phyloP scores from a whole-genome alignment of 2,329 filamentous ascomycete genomes.

The Dryadomyces quercus-mongolicae region DNA sequence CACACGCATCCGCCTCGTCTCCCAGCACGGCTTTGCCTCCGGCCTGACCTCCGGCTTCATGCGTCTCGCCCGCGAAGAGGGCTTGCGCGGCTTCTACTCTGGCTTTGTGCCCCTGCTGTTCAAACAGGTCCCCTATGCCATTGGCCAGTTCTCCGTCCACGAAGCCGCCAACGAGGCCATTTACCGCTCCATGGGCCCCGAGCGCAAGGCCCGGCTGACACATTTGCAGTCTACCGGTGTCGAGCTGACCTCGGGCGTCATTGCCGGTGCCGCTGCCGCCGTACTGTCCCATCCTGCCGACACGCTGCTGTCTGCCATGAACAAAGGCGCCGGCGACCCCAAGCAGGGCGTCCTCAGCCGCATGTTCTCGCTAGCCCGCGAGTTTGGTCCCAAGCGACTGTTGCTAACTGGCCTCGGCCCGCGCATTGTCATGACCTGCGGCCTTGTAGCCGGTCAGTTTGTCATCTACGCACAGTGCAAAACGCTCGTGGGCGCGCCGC shows the following conservation, averaged over 20 bases:
- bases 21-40: conserved; percentile 63
- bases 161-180: conserved; percentile 75
- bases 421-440: conserved; percentile 40
- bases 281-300: conserved; percentile 85
- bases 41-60: conserved; percentile 61
- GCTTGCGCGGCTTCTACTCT: conserved; percentile 75
- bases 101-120: conserved; percentile 79
- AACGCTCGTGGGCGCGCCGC: conserved; percentile 36
- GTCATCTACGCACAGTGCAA: conserved; percentile 45
- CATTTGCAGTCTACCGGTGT: conserved; percentile 65
- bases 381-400: conserved; percentile 37
- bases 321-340: conserved; percentile 39
- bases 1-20: conserved; percentile 66
- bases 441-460: conserved; percentile 39
- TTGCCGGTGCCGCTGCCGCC: conserved; percentile 80
- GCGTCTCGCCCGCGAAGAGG: conserved; percentile 66
- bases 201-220: conserved; percentile 54
- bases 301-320: conserved; percentile 41
- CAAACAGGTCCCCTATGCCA: conserved; percentile 88
- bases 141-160: conserved; percentile 89
- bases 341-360: conserved; percentile 34
- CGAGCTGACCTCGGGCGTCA: conserved; percentile 75
- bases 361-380: conserved; percentile 38
- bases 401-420: conserved; percentile 35
- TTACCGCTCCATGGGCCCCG: conserved; percentile 54